Base-by-base conservation (phyloP, 768 basidiomycete species). In the Serendipita indica region DNA sequence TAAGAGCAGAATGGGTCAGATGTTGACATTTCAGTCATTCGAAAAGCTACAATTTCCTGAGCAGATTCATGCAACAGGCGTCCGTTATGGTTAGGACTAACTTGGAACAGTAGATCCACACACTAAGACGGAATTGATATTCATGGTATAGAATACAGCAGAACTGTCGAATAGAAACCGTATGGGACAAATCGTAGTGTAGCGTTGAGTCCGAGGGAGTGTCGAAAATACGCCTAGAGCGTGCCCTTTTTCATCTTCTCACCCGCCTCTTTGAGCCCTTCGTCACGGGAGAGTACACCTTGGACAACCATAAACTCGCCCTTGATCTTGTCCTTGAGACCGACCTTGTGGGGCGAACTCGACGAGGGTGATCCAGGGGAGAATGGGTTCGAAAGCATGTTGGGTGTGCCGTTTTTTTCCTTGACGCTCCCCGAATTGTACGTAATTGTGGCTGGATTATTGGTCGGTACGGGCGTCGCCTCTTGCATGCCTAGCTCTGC, bases 221-320 rank as follows among this genome's bases (percentile, higher is more conserved):
- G n/a, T n/a, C n/a, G n/a, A n/a, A n/a, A n/a, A n/a, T n/a, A n/a
- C n/a, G n/a, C n/a, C n/a, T 54, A 54, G 4, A 27, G 4, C 16
- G 22, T 54, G 10, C 49, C 49, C 30, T 54, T 54, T n/a, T 54
- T 54, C 49, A 54, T 10, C 49, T 54, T 54, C 30, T 54, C 49
- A 28, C 49, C 49, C 7, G 49, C 49, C 32, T 54, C 49, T n/a
- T 54, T 54, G 49, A 54, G 49, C 12, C 22, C 10, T n/a, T 54
- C 30, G 30, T 54, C 49, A 4, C 49, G 20, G 7, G 49, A 27
- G 22, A 54, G 30, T 10, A n/a, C 32, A 4, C 49, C 49, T 54
- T 54, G 49, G 22, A 54, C 49, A 28, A 54, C 49, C 49, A 54
- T 54, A 28, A 54, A 27, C n/a, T 54, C 49, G 7, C 49, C 49